Base-by-base conservation (phyloP, 1,284 basidiomycete genomes). In the Coniferiporia weirii region DNA sequence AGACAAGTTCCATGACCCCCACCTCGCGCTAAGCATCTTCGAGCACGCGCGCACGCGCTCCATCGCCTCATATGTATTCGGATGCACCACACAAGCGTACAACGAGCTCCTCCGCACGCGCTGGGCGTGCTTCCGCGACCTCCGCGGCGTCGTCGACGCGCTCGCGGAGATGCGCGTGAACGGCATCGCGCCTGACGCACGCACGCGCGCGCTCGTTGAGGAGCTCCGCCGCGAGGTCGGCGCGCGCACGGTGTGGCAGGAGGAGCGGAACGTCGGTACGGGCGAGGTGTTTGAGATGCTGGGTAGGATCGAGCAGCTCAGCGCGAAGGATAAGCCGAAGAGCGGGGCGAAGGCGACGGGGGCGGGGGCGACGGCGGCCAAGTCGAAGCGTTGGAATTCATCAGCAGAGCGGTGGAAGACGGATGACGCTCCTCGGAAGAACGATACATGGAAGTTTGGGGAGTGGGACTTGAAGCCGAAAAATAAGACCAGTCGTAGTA, bases 21-120 rank as follows among this genome's bases (percentile, higher is more conserved):
- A 94, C 68, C 81, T 93, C 48, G 84, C 93, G 0, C 79, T 95
- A n/a, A 81, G 88, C 17, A 79, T 95, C 38, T 95, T 95, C 74
- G 79, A 87, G 56, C 79, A 93, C 68, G 89, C 91, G 0, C 81
- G 84, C 50, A 79, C 80, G 38, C 79, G 85, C 4, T 91, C 89
- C 2, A 79, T 87, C 52, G 77, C 85, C 6, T 91, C 89, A 3
- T 95, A 89, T 69, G 87, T 94, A 27, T 87, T 89, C 66, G 93
- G 92, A 2, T 95, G 93, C 70, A 88, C 89, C 4, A 89, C 91
- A 0, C 78, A 79, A 3, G 89, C 85, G 0, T 95, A 95, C 73
- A 93, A 94, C 70, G 90, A 95, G 71, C 78, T 93, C 35, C 80
- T 95, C 45, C 76, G 81, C 64, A 90, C 87, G 10, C 83, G 83